These are phyloP conservation scores for Candida rishiriensis DNA, from an alignment of 805 yeast species.

Conservation along the genomic window DNA sequence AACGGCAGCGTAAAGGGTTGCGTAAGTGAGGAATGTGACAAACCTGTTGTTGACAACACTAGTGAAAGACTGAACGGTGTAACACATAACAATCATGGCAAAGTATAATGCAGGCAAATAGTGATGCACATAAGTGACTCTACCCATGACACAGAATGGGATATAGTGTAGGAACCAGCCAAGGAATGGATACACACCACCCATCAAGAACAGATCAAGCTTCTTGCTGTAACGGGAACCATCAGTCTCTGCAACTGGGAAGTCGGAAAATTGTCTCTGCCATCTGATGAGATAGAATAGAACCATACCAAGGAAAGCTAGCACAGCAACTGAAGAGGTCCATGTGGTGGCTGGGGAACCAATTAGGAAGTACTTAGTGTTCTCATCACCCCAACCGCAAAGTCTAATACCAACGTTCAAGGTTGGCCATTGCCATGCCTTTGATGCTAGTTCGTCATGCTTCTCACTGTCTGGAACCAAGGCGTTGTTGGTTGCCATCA, in stretches of 20 bases:
- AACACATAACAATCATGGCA: constrained; percentile 76
- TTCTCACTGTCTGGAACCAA: constrained; percentile 75
- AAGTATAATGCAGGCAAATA: constrained; percentile 93
- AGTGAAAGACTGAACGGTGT: constrained; percentile 43
- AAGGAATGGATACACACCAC: constrained; percentile 78
- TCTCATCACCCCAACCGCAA: constrained; percentile 64
- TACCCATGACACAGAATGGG: constrained; percentile 90
- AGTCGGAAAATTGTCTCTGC: constrained; percentile 75
- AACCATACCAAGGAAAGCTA: constrained; percentile 45
- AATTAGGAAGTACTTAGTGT: constrained; percentile 58
- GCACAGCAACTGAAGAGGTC: constrained; percentile 59
- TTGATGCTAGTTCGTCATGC: constrained; percentile 63
- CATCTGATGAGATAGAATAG: constrained; percentile 58
- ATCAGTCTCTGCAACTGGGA: constrained; percentile 27
- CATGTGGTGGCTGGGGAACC: constrained; percentile 80
- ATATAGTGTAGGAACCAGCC: constrained; percentile 88
- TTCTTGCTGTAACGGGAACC: constrained; percentile 12
- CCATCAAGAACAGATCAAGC: constrained; percentile 40
- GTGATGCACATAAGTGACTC: constrained; percentile 96
- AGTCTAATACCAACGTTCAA: constrained; percentile 69
- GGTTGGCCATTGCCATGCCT: constrained; percentile 90
- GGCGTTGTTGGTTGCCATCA: constrained; percentile 86
- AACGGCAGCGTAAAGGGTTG: constrained; percentile 44
- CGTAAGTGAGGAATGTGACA: constrained; percentile 35
- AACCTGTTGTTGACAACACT: constrained; percentile 17